Percentiles rank a stretch among this genome's conserved stretches.
Evolutionary conservation across 306 rosid species (phyloP).

Genomic region (Psophocarpus tetragonolobus): DNA sequence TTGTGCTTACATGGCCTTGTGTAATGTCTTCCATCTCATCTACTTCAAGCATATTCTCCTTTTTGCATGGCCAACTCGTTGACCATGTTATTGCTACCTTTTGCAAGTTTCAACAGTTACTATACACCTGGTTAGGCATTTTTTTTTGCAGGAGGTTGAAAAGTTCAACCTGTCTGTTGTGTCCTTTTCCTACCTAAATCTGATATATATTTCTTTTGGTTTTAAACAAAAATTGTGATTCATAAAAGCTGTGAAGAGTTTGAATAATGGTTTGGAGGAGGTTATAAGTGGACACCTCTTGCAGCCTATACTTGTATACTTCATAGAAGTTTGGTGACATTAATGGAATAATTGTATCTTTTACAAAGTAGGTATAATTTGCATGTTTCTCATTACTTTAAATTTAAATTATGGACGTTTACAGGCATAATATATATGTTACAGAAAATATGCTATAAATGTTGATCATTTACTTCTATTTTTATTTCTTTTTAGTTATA

Average conservation of each 20-base stretch:
- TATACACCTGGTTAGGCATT: conserved; percentile 34
- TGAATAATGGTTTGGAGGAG: not conserved
- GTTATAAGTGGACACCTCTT: conserved; percentile 24
- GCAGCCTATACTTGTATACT: not conserved
- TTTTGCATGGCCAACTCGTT: conserved; percentile 55
- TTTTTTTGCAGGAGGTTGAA: conserved; percentile 43
- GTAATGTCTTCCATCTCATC: conserved; percentile 39
- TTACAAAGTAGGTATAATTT: not conserved
- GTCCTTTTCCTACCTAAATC: conserved; percentile 31
- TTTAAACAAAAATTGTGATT: conserved; percentile 12
- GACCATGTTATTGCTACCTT: conserved; percentile 53
- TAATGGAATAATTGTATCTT: conserved; percentile 29
- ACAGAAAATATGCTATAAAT: too few relatives aligned
- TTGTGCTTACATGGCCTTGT: conserved; percentile 42
- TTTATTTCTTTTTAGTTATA: too few relatives aligned
- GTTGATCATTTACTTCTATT: too few relatives aligned
- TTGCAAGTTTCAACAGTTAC: conserved; percentile 39
- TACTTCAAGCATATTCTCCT: conserved; percentile 45
- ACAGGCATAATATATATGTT: too few relatives aligned
- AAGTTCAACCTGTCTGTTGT: conserved; percentile 30
- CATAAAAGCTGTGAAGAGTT: conserved; percentile 14
- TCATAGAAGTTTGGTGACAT: conserved; percentile 2
- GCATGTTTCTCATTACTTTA: too few relatives aligned
- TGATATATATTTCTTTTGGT: conserved; percentile 31
- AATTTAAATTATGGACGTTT: too few relatives aligned